Conservation (phyloP, 108 stramenopile species). For the Cylindrotheca closterium region DNA sequence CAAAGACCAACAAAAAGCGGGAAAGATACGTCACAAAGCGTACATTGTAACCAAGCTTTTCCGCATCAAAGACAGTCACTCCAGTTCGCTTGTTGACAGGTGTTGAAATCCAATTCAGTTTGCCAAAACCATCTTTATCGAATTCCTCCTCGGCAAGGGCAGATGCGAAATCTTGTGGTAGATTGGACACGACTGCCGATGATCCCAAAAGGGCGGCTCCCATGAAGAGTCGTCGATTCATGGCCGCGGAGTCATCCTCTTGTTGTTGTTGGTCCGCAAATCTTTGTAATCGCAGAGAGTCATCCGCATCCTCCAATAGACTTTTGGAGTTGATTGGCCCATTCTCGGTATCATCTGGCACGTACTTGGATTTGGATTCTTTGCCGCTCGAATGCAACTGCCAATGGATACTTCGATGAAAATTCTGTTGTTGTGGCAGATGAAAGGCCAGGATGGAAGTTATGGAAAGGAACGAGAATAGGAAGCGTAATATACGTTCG, state of each 20-base stretch:
- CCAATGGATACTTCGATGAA: too few species aligned
- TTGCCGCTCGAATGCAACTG: too few species aligned
- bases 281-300: not conserved
- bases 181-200: not conserved
- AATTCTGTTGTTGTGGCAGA: too few species aligned
- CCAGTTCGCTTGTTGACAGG: conserved; percentile 82
- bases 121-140: conserved; percentile 15
- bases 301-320: not conserved
- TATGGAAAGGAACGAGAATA: too few species aligned
- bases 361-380: too few species aligned
- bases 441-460: too few species aligned
- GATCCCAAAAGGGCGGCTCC: conserved; percentile 3
- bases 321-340: too few species aligned
- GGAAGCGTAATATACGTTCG: too few species aligned
- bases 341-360: too few species aligned
- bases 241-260: not conserved
- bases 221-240: conserved; percentile 7
- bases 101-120: conserved; percentile 44
- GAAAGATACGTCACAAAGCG: conserved; percentile 79
- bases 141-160: not conserved
- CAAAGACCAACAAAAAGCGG: conserved; percentile 74
- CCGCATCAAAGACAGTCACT: conserved; percentile 77
- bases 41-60: conserved; percentile 72
- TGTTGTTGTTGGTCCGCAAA: not conserved
- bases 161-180: not conserved